Conservation (phyloP, 805 yeast genomes). For the Kluyveromyces aestuarii region DNA sequence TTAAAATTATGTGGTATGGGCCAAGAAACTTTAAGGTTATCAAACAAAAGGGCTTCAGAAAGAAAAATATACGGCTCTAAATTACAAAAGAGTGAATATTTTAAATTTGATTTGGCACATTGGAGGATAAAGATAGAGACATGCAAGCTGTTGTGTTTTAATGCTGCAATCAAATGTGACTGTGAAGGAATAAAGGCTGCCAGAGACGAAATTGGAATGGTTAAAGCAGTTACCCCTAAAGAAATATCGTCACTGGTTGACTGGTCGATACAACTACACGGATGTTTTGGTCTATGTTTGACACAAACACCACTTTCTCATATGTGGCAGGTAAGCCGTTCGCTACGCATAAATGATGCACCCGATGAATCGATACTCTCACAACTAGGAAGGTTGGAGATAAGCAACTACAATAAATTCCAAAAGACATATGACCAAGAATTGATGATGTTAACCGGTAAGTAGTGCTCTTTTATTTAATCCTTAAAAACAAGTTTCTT, state of each 20-base stretch:
- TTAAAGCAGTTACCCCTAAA: conserved; percentile 54
- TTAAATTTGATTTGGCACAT: conserved; percentile 41
- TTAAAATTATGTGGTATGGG: conserved; percentile 58
- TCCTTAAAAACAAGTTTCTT: background rate
- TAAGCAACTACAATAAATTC: conserved; percentile 26
- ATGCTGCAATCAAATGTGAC: conserved; percentile 56
- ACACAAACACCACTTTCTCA: conserved; percentile 46
- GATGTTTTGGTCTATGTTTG: conserved; percentile 57
- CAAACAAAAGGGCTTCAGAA: conserved; percentile 42
- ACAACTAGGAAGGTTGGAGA: conserved; percentile 44
- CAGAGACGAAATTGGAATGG: conserved; percentile 47
- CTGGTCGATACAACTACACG: conserved; percentile 56
- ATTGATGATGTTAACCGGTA: background rate
- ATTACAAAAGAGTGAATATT: conserved; percentile 42
- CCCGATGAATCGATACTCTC: conserved; percentile 59
- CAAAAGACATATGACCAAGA: conserved; percentile 12
- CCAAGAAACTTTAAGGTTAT: conserved; percentile 41
- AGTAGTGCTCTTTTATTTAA: background rate
- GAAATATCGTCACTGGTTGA: conserved; percentile 43
- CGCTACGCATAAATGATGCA: conserved; percentile 57
- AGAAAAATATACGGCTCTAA: conserved; percentile 45
- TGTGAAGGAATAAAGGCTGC: conserved; percentile 45
- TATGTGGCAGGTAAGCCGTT: conserved; percentile 42
- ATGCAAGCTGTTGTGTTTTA: conserved; percentile 44
- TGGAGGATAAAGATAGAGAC: conserved; percentile 45